Evolutionary conservation across 495 filamentous ascomycete genomes (phyloP).

Genomic region (Penicillium cosmopolitanum): DNA sequence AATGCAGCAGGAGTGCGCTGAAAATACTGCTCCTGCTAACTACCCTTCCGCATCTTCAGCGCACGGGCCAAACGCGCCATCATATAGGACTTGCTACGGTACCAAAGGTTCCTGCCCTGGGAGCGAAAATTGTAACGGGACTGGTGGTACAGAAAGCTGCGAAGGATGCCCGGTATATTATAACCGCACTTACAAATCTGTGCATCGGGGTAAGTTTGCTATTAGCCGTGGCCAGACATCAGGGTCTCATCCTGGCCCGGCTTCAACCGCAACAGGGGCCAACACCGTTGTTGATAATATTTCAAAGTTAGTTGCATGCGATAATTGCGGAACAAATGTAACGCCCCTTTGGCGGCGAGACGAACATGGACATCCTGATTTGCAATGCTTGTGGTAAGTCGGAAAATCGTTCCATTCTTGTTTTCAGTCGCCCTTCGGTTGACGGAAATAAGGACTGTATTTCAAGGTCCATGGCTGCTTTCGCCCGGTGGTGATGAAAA

Average conservation of each 20-base stretch:
- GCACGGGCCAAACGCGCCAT: too few species aligned
- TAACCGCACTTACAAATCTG: conserved; percentile 87
- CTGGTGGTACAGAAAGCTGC: conserved; percentile 89
- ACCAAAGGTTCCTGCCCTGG: conserved; percentile 82
- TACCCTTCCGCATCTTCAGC: too few species aligned
- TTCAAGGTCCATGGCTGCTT: too few species aligned
- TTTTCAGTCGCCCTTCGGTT: conserved; percentile 18
- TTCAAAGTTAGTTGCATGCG: conserved; percentile 84
- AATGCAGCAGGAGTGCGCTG: too few species aligned
- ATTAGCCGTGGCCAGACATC: conserved; percentile 32
- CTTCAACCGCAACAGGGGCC: conserved; percentile 17
- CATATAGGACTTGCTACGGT: too few species aligned
- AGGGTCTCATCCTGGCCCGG: conserved; percentile 19
- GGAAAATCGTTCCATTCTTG: conserved; percentile 6
- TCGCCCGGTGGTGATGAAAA: too few species aligned
- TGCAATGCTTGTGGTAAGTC: conserved; percentile 95
- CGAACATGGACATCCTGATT: conserved; percentile 89
- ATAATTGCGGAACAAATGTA: conserved; percentile 94
- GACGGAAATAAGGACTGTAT: conserved; percentile 59
- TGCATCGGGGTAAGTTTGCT: conserved; percentile 35
- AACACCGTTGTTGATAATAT: conserved; percentile 46
- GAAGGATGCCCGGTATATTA: conserved; percentile 95
- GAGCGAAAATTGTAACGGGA: conserved; percentile 92
- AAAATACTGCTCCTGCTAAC: too few species aligned
- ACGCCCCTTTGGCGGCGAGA: conserved; percentile 94